Conservation (phyloP, 345 rosid genomes). For the Diplotaxis tenuifolia region DNA sequence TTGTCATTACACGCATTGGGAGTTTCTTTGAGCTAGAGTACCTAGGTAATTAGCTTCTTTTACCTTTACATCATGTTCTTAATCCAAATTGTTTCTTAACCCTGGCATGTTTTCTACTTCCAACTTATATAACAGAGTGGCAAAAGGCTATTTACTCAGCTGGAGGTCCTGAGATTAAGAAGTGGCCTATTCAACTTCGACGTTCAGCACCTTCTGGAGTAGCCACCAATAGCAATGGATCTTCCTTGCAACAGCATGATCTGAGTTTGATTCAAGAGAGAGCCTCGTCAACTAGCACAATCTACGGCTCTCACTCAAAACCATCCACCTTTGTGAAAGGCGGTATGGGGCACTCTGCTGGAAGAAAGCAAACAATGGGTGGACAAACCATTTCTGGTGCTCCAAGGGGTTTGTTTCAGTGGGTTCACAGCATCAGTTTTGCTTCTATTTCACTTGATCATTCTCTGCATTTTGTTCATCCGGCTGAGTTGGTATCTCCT, state of each 20-base stretch:
- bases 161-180: slow-evolving; percentile 87
- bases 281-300: slow-evolving; percentile 74
- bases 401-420: slow-evolving; percentile 89
- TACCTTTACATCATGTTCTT: slow-evolving; percentile 4
- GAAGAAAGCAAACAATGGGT: slow-evolving; percentile 77
- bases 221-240: slow-evolving; percentile 63
- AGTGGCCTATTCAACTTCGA: slow-evolving; percentile 92
- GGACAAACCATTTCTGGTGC: slow-evolving; percentile 65
- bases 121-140: slow-evolving; percentile 69
- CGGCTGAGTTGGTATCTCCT: slow-evolving; percentile 68
- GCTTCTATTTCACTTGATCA: slow-evolving; percentile 79
- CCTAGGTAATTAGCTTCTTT: slow-evolving; percentile 53
- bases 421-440: slow-evolving; percentile 96
- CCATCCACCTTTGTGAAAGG: slow-evolving; percentile 87
- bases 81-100: background rate
- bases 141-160: slow-evolving; percentile 93
- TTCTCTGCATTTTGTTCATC: slow-evolving; percentile 71
- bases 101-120: slow-evolving; percentile 10
- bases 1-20: slow-evolving; percentile 88
- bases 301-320: slow-evolving; percentile 82
- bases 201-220: slow-evolving; percentile 82
- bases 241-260: slow-evolving; percentile 86
- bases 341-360: slow-evolving; percentile 67
- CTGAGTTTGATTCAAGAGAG: slow-evolving; percentile 92
- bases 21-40: slow-evolving; percentile 95